phyloP scores from a whole-genome alignment of 306 rosid species.

The Abrus precatorius region DNA sequence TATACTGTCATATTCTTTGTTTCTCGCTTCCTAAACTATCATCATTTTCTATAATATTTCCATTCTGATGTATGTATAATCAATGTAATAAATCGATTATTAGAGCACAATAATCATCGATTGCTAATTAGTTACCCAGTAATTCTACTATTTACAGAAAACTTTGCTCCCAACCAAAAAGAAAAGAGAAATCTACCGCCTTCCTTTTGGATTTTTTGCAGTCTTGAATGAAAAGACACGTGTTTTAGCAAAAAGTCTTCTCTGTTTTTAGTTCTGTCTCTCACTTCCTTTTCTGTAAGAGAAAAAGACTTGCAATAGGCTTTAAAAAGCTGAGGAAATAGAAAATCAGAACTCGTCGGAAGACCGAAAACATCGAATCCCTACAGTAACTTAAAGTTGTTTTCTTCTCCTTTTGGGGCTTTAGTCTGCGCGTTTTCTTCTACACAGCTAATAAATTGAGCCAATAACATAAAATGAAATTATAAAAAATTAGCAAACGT shows the following conservation, averaged over 20 bases:
- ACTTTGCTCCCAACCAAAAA: no score
- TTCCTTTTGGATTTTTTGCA: no score
- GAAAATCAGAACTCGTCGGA: no score
- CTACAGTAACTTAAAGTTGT: not conserved
- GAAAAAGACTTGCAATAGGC: no score
- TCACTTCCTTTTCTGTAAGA: no score
- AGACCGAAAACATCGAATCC: no score
- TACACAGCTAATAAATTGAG: no score
- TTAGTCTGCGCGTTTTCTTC: not conserved
- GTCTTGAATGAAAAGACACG: no score
- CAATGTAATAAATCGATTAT: not conserved
- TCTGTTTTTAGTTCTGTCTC: not conserved
- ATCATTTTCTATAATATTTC: slow-evolving; percentile 2
- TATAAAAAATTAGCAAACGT: not conserved
- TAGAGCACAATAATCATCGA: not conserved
- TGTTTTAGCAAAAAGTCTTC: not conserved
- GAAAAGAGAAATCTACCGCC: no score
- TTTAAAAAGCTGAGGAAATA: no score
- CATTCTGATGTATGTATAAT: not conserved
- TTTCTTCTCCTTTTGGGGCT: not conserved
- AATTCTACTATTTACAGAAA: no score
- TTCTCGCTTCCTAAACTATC: slow-evolving; percentile 4
- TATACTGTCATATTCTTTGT: not conserved
- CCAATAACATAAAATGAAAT: not conserved
- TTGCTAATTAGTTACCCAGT: no score